Percentiles rank a stretch among this genome's conserved stretches.
phyloP scores from a whole-genome alignment of 2,329 filamentous ascomycete genomes.

The Pseudogymnoascus pannorum region DNA sequence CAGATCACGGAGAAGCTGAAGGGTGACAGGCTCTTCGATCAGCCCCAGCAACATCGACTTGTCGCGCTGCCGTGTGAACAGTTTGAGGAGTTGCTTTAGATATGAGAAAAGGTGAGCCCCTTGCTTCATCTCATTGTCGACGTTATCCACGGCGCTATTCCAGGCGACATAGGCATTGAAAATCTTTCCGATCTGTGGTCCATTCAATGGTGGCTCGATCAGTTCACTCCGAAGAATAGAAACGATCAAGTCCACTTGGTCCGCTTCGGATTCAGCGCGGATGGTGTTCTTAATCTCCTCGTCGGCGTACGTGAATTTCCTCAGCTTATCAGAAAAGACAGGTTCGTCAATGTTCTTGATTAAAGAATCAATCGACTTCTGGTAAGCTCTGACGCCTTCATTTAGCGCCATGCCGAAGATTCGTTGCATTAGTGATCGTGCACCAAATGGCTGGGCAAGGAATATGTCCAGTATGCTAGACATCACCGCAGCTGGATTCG shows the following conservation, averaged over 20 bases:
- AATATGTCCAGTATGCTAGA: slow-evolving; percentile 91
- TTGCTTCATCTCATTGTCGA: slow-evolving; percentile 80
- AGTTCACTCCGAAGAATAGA: slow-evolving; percentile 74
- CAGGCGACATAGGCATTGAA: slow-evolving; percentile 96
- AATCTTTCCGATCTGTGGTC: slow-evolving; percentile 72
- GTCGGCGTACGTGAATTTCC: slow-evolving; percentile 66
- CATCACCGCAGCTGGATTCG: slow-evolving; percentile 96
- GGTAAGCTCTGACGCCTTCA: slow-evolving; percentile 81
- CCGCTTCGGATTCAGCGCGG: slow-evolving; percentile 61
- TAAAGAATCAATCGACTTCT: slow-evolving; percentile 77
- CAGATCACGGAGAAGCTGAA: slow-evolving; percentile 90
- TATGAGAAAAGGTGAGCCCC: slow-evolving; percentile 90
- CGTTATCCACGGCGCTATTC: slow-evolving; percentile 86
- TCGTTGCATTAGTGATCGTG: slow-evolving; percentile 82
- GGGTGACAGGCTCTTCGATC: slow-evolving; percentile 92
- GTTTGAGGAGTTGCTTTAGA: slow-evolving; percentile 87
- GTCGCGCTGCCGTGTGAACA: slow-evolving; percentile 84
- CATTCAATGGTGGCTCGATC: slow-evolving; percentile 61
- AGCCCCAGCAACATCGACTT: slow-evolving; percentile 96
- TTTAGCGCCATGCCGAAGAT: slow-evolving; percentile 89
- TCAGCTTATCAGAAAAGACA: slow-evolving; percentile 72
- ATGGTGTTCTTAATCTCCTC: slow-evolving; percentile 70
- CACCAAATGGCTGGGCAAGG: slow-evolving; percentile 87
- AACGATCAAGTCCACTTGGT: slow-evolving; percentile 79
- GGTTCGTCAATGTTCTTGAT: slow-evolving; percentile 72